Conservation (phyloP, 2,329 filamentous ascomycete species). For the Thelonectria rubi region DNA sequence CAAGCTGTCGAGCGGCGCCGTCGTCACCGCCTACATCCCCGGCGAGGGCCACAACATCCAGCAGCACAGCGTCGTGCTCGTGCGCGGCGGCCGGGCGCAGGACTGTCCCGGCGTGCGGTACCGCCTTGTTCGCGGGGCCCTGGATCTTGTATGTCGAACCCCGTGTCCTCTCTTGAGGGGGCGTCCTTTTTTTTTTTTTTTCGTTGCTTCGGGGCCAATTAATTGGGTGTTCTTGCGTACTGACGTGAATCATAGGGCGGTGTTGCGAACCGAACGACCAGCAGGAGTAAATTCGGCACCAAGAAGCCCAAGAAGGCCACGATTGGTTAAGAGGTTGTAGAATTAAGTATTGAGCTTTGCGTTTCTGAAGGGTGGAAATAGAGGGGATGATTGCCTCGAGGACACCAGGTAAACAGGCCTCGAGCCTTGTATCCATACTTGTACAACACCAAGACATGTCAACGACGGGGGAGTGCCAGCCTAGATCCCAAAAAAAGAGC, state of each 20-base stretch:
- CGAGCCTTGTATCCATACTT: constrained; percentile 40
- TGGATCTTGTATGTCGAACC: constrained; percentile 81
- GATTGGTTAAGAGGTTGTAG: constrained; percentile 51
- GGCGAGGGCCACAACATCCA: constrained; percentile 99
- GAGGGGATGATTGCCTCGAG: constrained; percentile 18
- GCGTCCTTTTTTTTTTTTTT: not conserved
- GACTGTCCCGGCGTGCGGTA: constrained; percentile 99
- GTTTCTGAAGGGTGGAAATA: not conserved
- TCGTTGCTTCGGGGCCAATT: not conserved
- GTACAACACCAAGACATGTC: constrained; percentile 38
- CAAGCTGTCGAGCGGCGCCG: constrained; percentile 83
- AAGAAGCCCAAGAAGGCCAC: constrained; percentile 95
- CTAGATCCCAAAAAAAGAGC: constrained; percentile 33
- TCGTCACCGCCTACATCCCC: constrained; percentile 93
- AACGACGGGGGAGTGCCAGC: constrained; percentile 11
- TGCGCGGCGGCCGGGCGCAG: constrained; percentile 91
- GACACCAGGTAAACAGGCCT: constrained; percentile 26
- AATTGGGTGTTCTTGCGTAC: constrained; percentile 4
- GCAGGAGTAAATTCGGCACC: constrained; percentile 95
- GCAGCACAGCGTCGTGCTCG: constrained; percentile 96
- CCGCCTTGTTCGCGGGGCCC: constrained; percentile 86
- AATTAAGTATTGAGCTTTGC: not conserved
- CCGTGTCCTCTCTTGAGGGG: not conserved
- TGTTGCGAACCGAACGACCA: constrained; percentile 83
- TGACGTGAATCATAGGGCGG: constrained; percentile 72